Evolutionary conservation across 192 early-diverging fungal genomes (phyloP), one percentile per base, ranked within the genome.

Genomic region (Bifiguratus adelaidae): DNA sequence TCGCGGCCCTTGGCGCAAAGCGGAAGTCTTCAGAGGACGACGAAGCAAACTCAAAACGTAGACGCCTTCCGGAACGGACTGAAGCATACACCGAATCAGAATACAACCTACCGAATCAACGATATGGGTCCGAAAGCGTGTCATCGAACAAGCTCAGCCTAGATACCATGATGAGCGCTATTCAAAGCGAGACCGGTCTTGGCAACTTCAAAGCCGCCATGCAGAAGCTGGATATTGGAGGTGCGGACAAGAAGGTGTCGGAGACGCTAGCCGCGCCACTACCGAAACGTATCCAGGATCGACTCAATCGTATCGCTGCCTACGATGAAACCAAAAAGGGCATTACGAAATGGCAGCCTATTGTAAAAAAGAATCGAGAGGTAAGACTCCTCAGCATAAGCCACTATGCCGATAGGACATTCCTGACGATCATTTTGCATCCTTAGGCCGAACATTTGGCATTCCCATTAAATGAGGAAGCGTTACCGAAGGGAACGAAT

Each of bases 221-320:
- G 3, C 61, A 61, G 33, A 59, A 50, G 5, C 54, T 89, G 16
- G 69, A 76, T 13, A n/a, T n/a, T n/a, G 56, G 38, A 20, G 64
- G 56, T 3, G 47, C 51, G 29, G 68, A 71, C 46, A 68, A 80
- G 53, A 61, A 63, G 16, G 64, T 63, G 44, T 33, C 47, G 16
- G 24, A 30, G 2, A 68, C 73, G 4, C 42, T 91, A 5, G 52
- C 74, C 11, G 91, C 88, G 0, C 93, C 93, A 4, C 50, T 97
- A 21, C 81, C 89, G 18, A 74, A 78, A 48, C 76, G 88, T 29
- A 62, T 88, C 32, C 87, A 92, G 60, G 90, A 94, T 50, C 78
- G 81, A 22, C 58, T 91, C 45, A 83, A 91, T 49, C 85, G 95
- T 28, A 55, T 81, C 37, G 95, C 78, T 13, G 95, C 93, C 2